phyloP scores from a whole-genome alignment of 2,329 filamentous ascomycete species.

The Alternaria sp. region DNA sequence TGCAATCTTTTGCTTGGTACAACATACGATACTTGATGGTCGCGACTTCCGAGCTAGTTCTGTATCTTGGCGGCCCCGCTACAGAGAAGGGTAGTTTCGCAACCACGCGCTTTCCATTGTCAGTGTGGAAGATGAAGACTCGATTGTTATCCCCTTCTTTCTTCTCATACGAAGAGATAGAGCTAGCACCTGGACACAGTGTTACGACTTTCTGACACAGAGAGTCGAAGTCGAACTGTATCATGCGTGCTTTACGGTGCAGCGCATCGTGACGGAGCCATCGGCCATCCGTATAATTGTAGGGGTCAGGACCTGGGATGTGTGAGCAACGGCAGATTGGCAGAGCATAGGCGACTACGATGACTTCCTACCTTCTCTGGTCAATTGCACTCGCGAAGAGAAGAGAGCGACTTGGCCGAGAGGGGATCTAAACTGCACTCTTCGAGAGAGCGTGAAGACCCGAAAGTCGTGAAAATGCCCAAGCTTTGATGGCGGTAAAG shows the following conservation, averaged over 20 bases:
- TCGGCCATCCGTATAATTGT: too few relatives aligned
- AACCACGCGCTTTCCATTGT: constrained; percentile 49
- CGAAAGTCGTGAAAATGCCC: not conserved
- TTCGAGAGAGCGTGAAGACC: not conserved
- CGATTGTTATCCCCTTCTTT: constrained; percentile 55
- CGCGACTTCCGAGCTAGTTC: constrained; percentile 55
- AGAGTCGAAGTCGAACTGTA: constrained; percentile 51
- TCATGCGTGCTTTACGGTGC: constrained; percentile 45
- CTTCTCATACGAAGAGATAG: constrained; percentile 49
- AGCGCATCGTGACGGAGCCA: not conserved
- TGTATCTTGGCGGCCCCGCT: constrained; percentile 47
- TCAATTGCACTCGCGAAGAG: too few relatives aligned
- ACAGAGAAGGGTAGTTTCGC: constrained; percentile 52
- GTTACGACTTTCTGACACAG: constrained; percentile 48
- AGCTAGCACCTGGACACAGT: constrained; percentile 45
- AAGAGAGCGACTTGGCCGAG: too few relatives aligned
- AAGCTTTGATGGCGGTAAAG: not conserved
- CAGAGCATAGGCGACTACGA: too few relatives aligned
- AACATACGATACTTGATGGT: constrained; percentile 53
- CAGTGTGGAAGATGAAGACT: constrained; percentile 52
- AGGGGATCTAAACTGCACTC: not conserved
- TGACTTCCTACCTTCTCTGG: too few relatives aligned
- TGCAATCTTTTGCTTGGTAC: constrained; percentile 7
- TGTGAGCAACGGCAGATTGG: too few relatives aligned
- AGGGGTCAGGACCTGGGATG: too few relatives aligned